These are phyloP conservation scores for Sanghuangporus weigelae DNA, from an alignment of 1,284 basidiomycete genomes.

Conservation along the genomic window DNA sequence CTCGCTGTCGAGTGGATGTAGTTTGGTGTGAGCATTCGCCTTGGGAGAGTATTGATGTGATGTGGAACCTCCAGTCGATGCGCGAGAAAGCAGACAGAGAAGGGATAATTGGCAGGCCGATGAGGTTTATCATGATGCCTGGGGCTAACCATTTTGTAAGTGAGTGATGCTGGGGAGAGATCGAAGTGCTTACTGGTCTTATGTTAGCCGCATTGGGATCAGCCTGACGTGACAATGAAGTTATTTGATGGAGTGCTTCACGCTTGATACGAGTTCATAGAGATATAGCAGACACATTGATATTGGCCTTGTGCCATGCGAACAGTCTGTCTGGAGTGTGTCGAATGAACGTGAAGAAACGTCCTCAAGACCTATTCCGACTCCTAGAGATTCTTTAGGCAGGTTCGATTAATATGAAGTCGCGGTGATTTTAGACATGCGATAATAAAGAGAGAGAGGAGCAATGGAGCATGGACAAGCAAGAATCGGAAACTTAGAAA, in stretches of 20 bases:
- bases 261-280: no score
- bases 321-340: no score
- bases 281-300: no score
- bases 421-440: no score
- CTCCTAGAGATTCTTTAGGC: no score
- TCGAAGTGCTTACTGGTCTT: background rate
- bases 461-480: no score
- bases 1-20: slow-evolving; percentile 12
- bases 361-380: no score
- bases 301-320: no score
- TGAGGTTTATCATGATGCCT: slow-evolving; percentile 17
- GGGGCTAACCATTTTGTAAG: slow-evolving; percentile 21
- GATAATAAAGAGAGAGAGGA: no score
- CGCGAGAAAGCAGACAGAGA: slow-evolving; percentile 2
- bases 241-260: slow-evolving; percentile 1
- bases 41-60: slow-evolving; percentile 14
- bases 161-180: background rate
- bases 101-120: slow-evolving; percentile 6
- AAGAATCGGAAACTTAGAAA: no score
- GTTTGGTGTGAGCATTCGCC: slow-evolving; percentile 17
- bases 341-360: no score
- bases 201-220: slow-evolving; percentile 3
- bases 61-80: slow-evolving; percentile 16
- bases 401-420: no score
- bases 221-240: slow-evolving; percentile 8